Conservation (phyloP, 2,329 filamentous ascomycete genomes). For the Lachnellula suecica region DNA sequence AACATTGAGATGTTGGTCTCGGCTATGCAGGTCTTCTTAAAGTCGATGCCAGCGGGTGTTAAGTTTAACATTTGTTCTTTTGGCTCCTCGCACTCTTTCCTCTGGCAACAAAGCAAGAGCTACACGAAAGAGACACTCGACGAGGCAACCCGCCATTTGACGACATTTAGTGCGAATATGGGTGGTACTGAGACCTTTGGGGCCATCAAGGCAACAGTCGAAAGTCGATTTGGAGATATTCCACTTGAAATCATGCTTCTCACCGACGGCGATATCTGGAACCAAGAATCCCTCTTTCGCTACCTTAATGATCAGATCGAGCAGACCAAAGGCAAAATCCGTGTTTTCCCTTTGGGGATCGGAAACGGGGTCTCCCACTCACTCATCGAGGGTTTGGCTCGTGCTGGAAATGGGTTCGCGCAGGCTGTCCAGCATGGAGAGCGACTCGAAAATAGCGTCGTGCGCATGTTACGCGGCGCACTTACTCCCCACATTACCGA, state of each 20-base stretch:
- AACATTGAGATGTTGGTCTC: constrained; percentile 53
- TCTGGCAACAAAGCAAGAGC: constrained; percentile 46
- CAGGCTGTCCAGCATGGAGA: constrained; percentile 63
- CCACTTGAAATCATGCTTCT: constrained; percentile 54
- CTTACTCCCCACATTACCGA: constrained; percentile 65
- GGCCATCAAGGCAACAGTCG: constrained; percentile 45
- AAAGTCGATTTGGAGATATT: constrained; percentile 42
- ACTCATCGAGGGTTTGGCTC: constrained; percentile 54
- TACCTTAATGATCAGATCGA: constrained; percentile 44
- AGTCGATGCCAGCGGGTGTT: constrained; percentile 61
- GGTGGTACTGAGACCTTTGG: constrained; percentile 54
- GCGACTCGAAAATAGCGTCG: constrained; percentile 66
- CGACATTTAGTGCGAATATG: constrained; percentile 43
- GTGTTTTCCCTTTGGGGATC: constrained; percentile 56
- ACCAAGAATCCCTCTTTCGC: constrained; percentile 41
- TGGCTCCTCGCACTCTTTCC: constrained; percentile 45
- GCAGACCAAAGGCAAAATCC: constrained; percentile 42
- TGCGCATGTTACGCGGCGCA: constrained; percentile 73
- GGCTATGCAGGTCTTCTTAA: constrained; percentile 63
- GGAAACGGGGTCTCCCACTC: constrained; percentile 49
- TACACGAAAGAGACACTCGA: constrained; percentile 46
- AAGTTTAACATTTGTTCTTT: constrained; percentile 74
- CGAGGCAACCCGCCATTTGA: constrained; percentile 42
- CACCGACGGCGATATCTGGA: constrained; percentile 57
- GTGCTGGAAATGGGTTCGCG: constrained; percentile 55